Percentiles rank a stretch among this genome's conserved stretches.
Conservation (phyloP, 2,329 filamentous ascomycete species). For the Colletotrichum echinochloae region DNA sequence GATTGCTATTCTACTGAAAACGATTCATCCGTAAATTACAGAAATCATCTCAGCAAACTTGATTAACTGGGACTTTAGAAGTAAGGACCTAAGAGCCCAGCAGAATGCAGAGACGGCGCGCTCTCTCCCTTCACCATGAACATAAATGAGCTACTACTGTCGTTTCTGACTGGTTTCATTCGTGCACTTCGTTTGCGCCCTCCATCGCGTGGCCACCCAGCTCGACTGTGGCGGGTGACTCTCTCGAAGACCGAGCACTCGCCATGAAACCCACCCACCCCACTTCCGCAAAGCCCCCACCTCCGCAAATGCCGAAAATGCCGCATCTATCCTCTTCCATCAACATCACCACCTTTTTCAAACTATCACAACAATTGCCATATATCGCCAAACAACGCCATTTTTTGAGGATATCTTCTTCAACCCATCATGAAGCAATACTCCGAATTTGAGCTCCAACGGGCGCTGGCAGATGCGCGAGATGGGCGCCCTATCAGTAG, state of each 20-base stretch:
- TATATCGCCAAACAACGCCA: no score
- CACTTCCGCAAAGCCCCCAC: no score
- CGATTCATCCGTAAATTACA: background rate
- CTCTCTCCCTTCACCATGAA: background rate
- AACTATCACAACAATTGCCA: no score
- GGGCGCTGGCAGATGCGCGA: no score
- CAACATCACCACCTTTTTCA: no score
- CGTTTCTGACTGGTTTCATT: background rate
- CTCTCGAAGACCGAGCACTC: background rate
- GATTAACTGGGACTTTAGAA: background rate
- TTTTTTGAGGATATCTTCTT: no score
- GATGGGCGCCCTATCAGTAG: no score
- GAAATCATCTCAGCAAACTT: background rate
- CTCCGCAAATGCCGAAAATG: no score
- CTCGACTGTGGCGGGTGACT: background rate
- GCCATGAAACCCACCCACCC: no score
- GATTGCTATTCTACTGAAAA: background rate
- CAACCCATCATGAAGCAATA: no score
- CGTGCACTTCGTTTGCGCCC: background rate
- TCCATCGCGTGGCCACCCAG: background rate
- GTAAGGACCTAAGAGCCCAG: background rate
- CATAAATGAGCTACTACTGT: background rate
- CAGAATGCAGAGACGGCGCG: background rate
- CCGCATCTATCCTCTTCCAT: no score
- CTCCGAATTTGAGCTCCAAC: no score